Evolutionary conservation across 208 protist species (phyloP).

Genomic region (Trypanosoma cruzi): DNA sequence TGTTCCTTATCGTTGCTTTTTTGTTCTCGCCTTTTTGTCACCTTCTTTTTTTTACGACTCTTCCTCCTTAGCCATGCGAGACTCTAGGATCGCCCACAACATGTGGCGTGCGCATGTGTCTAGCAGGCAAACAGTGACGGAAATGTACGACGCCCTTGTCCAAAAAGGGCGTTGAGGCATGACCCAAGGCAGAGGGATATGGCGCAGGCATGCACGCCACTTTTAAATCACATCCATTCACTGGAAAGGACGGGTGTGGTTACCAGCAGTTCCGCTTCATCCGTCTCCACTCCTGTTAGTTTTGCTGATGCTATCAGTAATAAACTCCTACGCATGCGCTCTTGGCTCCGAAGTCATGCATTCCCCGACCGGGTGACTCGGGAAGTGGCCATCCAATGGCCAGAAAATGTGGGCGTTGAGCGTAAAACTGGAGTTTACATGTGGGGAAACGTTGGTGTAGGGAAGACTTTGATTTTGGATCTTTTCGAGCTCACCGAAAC

Average conservation of each 20-base stretch:
- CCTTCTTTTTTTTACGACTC: conserved; percentile 3
- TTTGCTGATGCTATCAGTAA: background rate
- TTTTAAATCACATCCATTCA: conserved; percentile 43
- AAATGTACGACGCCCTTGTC: conserved; percentile 72
- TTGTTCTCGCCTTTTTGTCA: background rate
- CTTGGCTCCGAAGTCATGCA: background rate
- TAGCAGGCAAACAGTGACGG: conserved; percentile 45
- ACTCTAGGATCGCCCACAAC: conserved; percentile 19
- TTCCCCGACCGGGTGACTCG: conserved; percentile 30
- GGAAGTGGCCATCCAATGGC: conserved; percentile 37
- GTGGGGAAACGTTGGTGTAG: conserved; percentile 94
- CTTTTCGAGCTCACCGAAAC: conserved; percentile 87
- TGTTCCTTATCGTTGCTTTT: conserved; percentile 11
- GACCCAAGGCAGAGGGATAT: conserved; percentile 60
- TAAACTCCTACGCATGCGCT: background rate
- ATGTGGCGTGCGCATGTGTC: conserved; percentile 61
- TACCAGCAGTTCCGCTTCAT: background rate
- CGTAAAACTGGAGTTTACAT: conserved; percentile 90
- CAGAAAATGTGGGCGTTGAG: conserved; percentile 58
- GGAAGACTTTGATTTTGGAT: conserved; percentile 95
- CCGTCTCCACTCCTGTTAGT: background rate
- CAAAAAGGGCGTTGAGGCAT: conserved; percentile 55
- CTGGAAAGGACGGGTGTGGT: background rate
- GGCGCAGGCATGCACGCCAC: conserved; percentile 65
- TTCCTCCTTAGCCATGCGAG: conserved; percentile 24